Evolutionary conservation across 768 basidiomycete species (phyloP).

Genomic region (Lentinula detonsa): DNA sequence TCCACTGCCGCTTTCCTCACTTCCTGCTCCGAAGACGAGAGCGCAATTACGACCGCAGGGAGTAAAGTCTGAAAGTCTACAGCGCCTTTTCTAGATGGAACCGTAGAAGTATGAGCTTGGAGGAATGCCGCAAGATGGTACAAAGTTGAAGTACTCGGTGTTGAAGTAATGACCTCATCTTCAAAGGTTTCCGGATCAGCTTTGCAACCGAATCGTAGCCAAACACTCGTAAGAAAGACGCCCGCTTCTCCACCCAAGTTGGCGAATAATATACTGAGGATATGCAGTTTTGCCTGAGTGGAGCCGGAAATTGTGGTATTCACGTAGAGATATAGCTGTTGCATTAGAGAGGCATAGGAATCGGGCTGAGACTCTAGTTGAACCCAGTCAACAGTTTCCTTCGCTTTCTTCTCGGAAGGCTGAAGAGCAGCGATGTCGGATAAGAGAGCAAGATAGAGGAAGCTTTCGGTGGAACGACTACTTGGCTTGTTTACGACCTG

Average conservation of each 20-base stretch:
- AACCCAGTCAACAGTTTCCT: neutral
- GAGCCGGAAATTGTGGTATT: slow-evolving; percentile 23
- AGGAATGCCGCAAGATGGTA: slow-evolving; percentile 78
- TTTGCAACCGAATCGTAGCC: slow-evolving; percentile 27
- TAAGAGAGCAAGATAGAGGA: slow-evolving; percentile 55
- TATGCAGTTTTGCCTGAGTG: neutral
- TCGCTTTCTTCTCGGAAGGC: slow-evolving; percentile 25
- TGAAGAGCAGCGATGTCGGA: slow-evolving; percentile 43
- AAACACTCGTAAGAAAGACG: slow-evolving; percentile 75
- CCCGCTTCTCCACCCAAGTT: slow-evolving; percentile 66
- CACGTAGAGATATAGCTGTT: slow-evolving; percentile 58
- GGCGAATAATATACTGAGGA: slow-evolving; percentile 43
- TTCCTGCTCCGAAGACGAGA: slow-evolving; percentile 37
- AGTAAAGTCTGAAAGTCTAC: slow-evolving; percentile 80
- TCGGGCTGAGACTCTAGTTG: slow-evolving; percentile 18
- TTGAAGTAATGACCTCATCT: slow-evolving; percentile 18
- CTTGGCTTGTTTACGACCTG: slow-evolving; percentile 40
- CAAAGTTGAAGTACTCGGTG: slow-evolving; percentile 51
- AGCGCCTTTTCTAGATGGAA: slow-evolving; percentile 41
- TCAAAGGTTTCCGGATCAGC: slow-evolving; percentile 9
- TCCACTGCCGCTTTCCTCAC: slow-evolving; percentile 49
- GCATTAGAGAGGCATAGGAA: slow-evolving; percentile 55
- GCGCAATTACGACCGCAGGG: slow-evolving; percentile 58
- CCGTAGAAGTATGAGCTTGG: slow-evolving; percentile 64
- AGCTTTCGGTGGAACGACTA: slow-evolving; percentile 46